Percentiles rank a stretch among this genome's conserved stretches.
These are phyloP conservation scores for Cadophora sp. DNA, from an alignment of 2,329 filamentous ascomycete genomes.

Conservation along the genomic window DNA sequence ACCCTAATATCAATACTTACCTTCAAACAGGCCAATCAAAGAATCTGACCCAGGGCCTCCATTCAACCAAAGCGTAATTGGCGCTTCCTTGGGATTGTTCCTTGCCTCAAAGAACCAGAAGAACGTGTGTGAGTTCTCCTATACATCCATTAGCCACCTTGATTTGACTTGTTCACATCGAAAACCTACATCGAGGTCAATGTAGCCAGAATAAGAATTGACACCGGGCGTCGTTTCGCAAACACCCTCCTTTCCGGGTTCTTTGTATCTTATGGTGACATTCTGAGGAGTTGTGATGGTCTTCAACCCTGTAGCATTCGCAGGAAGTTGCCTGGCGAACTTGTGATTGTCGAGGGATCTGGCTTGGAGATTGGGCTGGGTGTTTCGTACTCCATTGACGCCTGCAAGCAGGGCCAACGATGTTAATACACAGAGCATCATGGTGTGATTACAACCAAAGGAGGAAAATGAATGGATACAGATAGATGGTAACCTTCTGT, in stretches of 20 bases:
- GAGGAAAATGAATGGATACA: background rate
- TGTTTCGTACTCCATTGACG: constrained; percentile 27
- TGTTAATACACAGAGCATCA: constrained; percentile 25
- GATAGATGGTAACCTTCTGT: background rate
- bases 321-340: constrained; percentile 48
- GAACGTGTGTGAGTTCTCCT: constrained; percentile 54
- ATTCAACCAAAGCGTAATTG: constrained; percentile 60
- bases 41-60: constrained; percentile 60
- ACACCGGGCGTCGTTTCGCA: constrained; percentile 43
- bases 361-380: constrained; percentile 36
- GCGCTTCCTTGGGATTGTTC: constrained; percentile 53
- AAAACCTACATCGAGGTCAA: constrained; percentile 37
- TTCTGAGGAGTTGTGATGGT: constrained; percentile 50
- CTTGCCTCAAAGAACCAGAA: constrained; percentile 60
- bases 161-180: constrained; percentile 7
- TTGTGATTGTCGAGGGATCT: constrained; percentile 30
- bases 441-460: constrained; percentile 12
- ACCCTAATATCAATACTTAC: constrained; percentile 16
- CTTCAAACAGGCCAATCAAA: constrained; percentile 60
- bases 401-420: constrained; percentile 27
- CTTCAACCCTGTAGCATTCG: constrained; percentile 47
- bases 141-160: background rate
- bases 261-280: constrained; percentile 53
- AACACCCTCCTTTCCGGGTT: constrained; percentile 48
- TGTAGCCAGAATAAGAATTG: constrained; percentile 42